Conservation (phyloP, 768 basidiomycete genomes). For the Serendipita sp. region DNA sequence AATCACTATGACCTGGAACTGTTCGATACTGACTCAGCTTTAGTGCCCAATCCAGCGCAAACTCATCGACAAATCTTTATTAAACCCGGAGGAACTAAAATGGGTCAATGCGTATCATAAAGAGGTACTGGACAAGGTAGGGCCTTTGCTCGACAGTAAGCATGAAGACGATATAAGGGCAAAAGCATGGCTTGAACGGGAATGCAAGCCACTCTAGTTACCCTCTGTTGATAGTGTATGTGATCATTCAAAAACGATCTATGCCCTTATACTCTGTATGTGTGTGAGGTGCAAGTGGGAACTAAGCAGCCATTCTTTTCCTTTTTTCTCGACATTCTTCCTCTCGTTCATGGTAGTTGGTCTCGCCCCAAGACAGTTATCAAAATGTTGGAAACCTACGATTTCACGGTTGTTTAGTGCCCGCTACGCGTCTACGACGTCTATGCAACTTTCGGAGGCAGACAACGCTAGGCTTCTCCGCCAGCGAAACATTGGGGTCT, state of each 20-base stretch:
- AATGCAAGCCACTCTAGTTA: constrained; percentile 12
- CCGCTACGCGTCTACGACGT: neutral
- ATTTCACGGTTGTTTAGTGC: neutral
- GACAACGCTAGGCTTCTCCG: constrained; percentile 51
- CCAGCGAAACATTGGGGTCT: constrained; percentile 92
- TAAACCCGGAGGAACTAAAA: constrained; percentile 47
- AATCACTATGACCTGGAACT: neutral
- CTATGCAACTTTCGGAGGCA: constrained; percentile 31
- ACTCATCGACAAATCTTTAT: constrained; percentile 45
- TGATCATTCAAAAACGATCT: neutral
- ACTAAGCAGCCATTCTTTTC: neutral
- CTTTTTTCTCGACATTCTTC: too few relatives aligned
- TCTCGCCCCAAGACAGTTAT: neutral
- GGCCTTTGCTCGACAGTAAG: constrained; percentile 38
- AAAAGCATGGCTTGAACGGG: constrained; percentile 20
- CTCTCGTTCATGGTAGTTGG: neutral
- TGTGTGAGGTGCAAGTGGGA: neutral
- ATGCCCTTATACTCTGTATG: neutral
- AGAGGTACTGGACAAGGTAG: constrained; percentile 56
- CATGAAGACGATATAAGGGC: constrained; percentile 31
- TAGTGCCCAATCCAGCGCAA: constrained; percentile 79
- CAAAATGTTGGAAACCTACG: neutral
- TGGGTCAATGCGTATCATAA: constrained; percentile 81
- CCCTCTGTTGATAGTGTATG: neutral
- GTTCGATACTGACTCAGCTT: neutral